A percentile compares a stretch with the other conserved stretches of the same genome.
These are phyloP conservation scores for Cercospora berteroae DNA, from an alignment of 2,329 filamentous ascomycete species.

Conservation along the genomic window DNA sequence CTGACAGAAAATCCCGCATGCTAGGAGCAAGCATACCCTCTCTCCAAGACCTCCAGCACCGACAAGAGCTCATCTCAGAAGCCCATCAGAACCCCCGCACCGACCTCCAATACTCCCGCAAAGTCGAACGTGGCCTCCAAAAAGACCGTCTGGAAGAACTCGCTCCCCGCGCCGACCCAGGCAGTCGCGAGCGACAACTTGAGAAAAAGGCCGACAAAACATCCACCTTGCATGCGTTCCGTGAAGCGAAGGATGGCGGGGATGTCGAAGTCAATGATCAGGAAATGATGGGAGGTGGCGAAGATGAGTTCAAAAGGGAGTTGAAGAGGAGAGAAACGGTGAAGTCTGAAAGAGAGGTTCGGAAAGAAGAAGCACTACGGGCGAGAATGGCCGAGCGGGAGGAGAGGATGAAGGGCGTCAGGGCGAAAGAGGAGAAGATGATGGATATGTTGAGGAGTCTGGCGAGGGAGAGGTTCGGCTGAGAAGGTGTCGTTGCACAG, in stretches of 20 bases:
- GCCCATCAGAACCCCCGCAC: slow-evolving; percentile 46
- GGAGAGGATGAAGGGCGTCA: slow-evolving; percentile 67
- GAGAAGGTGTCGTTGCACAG: background rate
- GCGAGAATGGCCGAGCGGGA: slow-evolving; percentile 77
- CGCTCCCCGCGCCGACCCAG: slow-evolving; percentile 75
- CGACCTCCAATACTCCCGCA: slow-evolving; percentile 61
- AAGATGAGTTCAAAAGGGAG: slow-evolving; percentile 64
- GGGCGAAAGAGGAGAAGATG: slow-evolving; percentile 76
- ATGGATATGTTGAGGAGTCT: slow-evolving; percentile 77
- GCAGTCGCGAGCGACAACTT: slow-evolving; percentile 76
- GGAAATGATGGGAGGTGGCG: slow-evolving; percentile 73
- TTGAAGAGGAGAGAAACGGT: slow-evolving; percentile 65
- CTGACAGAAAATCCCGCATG: slow-evolving; percentile 35
- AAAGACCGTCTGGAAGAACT: slow-evolving; percentile 77
- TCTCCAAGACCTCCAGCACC: slow-evolving; percentile 68
- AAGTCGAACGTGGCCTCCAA: slow-evolving; percentile 63
- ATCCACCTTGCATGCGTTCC: slow-evolving; percentile 70
- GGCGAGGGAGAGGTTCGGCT: slow-evolving; percentile 75
- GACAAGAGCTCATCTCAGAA: slow-evolving; percentile 53
- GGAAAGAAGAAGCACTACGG: slow-evolving; percentile 75
- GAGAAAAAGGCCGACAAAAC: slow-evolving; percentile 79
- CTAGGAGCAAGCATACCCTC: slow-evolving; percentile 65
- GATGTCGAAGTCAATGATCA: slow-evolving; percentile 65
- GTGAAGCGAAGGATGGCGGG: slow-evolving; percentile 63
- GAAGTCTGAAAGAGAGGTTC: slow-evolving; percentile 80